Percentiles rank a stretch among this genome's conserved stretches.
phyloP scores from a whole-genome alignment of 2,329 filamentous ascomycete genomes.

The Huntiella moniliformis region DNA sequence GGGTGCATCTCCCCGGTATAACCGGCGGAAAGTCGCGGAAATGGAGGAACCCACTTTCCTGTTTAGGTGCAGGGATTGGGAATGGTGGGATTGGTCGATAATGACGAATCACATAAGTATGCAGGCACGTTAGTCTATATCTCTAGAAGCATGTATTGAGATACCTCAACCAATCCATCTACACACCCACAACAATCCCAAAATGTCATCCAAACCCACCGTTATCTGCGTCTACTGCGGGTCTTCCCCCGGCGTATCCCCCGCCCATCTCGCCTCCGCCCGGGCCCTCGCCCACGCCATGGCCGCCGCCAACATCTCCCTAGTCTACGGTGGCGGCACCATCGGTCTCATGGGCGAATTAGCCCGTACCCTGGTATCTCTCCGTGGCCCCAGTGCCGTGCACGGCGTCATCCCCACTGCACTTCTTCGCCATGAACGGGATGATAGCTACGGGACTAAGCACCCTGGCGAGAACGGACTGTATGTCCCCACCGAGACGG shows the following conservation, averaged over 20 bases:
- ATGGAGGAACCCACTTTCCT: no score
- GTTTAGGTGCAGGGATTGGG: no score
- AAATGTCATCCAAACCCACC: conserved; percentile 17
- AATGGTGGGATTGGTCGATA: not conserved
- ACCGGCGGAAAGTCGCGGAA: not conserved
- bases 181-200: not conserved
- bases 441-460: conserved; percentile 31
- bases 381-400: conserved; percentile 63
- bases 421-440: conserved; percentile 60
- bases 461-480: not conserved
- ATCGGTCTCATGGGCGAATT: conserved; percentile 91
- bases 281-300: conserved; percentile 54
- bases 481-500: conserved; percentile 36
- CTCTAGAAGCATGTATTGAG: not conserved
- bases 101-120: not conserved
- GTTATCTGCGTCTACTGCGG: conserved; percentile 94
- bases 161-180: not conserved
- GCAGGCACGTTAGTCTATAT: not conserved
- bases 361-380: conserved; percentile 64
- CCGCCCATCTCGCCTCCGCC: conserved; percentile 61
- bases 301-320: conserved; percentile 49
- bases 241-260: conserved; percentile 52
- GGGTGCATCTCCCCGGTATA: not conserved
- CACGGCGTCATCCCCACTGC: conserved; percentile 88
- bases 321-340: conserved; percentile 88